These are phyloP conservation scores for Ampelomyces quisqualis DNA, from an alignment of 2,329 filamentous ascomycete species.

Conservation along the genomic window DNA sequence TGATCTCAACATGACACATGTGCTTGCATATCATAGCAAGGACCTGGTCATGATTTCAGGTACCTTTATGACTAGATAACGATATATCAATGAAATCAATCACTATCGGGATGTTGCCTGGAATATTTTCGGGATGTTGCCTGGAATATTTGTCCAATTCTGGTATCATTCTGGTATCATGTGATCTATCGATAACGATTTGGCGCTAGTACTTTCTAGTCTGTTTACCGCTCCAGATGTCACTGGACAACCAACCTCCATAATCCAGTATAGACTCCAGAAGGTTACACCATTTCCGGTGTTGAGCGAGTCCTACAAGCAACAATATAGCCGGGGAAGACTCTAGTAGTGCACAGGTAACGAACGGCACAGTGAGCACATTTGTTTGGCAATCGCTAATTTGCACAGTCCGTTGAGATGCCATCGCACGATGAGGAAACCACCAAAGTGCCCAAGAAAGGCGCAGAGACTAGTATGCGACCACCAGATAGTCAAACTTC, in stretches of 20 bases:
- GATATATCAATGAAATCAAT: background rate
- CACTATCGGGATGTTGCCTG: too few species aligned
- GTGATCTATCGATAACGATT: conserved; percentile 10
- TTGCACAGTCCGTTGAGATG: conserved; percentile 5
- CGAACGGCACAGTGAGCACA: too few species aligned
- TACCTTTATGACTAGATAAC: conserved; percentile 2
- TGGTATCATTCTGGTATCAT: background rate
- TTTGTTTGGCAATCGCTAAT: too few species aligned
- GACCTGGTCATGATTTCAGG: too few species aligned
- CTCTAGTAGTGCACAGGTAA: too few species aligned
- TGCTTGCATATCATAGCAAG: too few species aligned
- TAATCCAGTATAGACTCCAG: background rate
- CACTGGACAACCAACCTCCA: too few species aligned
- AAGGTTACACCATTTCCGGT: conserved; percentile 17
- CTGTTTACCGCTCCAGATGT: background rate
- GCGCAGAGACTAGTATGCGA: conserved; percentile 2
- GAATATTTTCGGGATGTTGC: too few species aligned
- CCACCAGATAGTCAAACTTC: conserved; percentile 4
- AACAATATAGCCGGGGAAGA: too few species aligned
- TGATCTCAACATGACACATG: too few species aligned
- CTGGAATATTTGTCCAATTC: too few species aligned
- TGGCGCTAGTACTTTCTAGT: conserved; percentile 2
- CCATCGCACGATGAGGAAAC: background rate
- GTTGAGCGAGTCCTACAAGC: conserved; percentile 21
- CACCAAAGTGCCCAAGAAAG: background rate